A percentile compares a stretch with the other conserved stretches of the same genome.
These are phyloP conservation scores for Xylaria venustula DNA, from an alignment of 495 filamentous ascomycete genomes.

Conservation along the genomic window DNA sequence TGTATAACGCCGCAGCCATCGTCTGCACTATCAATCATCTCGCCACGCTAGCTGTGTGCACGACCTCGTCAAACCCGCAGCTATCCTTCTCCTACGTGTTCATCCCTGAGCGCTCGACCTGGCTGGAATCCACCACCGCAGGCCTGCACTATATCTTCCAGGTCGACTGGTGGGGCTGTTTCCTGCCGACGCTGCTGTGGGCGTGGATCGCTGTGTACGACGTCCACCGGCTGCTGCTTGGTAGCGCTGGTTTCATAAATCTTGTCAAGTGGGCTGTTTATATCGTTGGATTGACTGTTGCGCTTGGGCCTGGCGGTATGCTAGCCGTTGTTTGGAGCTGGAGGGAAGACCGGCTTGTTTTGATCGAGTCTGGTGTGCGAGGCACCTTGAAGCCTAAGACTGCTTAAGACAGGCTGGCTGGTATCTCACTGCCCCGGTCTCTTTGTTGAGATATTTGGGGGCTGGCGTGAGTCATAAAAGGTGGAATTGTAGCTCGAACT, in stretches of 20 bases:
- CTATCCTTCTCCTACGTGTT: conserved; percentile 25
- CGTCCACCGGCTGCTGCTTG: conserved; percentile 18
- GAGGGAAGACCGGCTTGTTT: conserved; percentile 34
- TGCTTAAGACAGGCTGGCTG: not conserved
- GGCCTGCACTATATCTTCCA: conserved; percentile 33
- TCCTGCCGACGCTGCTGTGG: conserved; percentile 24
- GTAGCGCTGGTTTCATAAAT: not conserved
- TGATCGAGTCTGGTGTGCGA: conserved; percentile 20
- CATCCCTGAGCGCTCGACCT: conserved; percentile 14
- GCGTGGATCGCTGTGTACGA: conserved; percentile 23
- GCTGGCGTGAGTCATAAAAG: too few relatives aligned
- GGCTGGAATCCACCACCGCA: conserved; percentile 19
- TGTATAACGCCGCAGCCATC: conserved; percentile 20
- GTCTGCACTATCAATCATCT: conserved; percentile 18
- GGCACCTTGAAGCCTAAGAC: conserved; percentile 25
- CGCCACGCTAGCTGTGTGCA: conserved; percentile 15
- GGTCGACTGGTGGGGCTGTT: conserved; percentile 25
- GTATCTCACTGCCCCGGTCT: not conserved
- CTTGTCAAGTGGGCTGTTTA: conserved; percentile 16
- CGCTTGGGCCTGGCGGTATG: conserved; percentile 30
- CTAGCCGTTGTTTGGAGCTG: conserved; percentile 31
- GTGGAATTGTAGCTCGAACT: too few relatives aligned
- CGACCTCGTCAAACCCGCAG: conserved; percentile 20
- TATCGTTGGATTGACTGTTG: conserved; percentile 6
- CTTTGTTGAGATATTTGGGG: not conserved